phyloP scores from a whole-genome alignment of 2,329 filamentous ascomycete genomes.

The Aureobasidium sp. region DNA sequence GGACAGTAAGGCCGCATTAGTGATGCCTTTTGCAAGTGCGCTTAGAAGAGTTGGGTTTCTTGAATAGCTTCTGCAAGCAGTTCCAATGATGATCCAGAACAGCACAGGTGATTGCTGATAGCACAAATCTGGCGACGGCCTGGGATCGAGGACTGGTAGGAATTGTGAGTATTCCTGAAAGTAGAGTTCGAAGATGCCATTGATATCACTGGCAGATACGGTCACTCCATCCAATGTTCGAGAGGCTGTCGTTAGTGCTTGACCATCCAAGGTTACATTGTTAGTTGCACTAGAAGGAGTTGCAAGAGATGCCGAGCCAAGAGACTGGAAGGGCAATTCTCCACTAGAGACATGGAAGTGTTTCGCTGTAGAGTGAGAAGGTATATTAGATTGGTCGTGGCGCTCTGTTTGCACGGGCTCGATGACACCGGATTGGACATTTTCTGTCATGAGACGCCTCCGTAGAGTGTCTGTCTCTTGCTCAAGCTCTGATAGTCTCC shows the following conservation, averaged over 20 bases:
- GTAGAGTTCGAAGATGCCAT: neutral
- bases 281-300: neutral
- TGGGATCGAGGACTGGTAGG: neutral
- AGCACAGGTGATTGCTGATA: neutral
- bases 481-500: conserved; percentile 1
- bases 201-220: neutral
- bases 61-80: conserved; percentile 2
- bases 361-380: neutral
- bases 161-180: conserved; percentile 1
- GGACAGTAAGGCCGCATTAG: neutral
- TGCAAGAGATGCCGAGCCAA: neutral
- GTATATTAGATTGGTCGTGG: neutral
- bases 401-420: neutral
- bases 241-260: neutral
- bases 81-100: conserved; percentile 2
- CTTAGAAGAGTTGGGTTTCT: neutral
- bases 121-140: neutral
- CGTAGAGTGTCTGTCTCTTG: conserved; percentile 3
- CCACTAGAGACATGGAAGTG: neutral
- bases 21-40: neutral
- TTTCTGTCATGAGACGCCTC: conserved; percentile 1
- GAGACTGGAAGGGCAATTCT: neutral
- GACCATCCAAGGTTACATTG: neutral
- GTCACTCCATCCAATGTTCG: neutral
- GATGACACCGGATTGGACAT: neutral